Base-by-base conservation (phyloP, 2,329 filamentous ascomycete species). In the Geosmithia morbida region DNA sequence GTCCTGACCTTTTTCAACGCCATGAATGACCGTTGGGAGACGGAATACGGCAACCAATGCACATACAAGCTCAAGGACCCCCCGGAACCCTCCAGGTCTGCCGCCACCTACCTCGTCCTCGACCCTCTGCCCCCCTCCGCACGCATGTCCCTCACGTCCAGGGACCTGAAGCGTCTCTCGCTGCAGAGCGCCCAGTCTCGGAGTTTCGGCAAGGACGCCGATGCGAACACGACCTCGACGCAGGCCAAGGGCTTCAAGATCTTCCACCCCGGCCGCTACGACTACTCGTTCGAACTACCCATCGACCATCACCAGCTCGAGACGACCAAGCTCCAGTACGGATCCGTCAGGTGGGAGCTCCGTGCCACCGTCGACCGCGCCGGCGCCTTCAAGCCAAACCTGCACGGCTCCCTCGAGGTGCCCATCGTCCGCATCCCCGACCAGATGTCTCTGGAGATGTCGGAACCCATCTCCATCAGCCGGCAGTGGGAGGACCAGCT, bases 401-500 rank as follows among this genome's bases (percentile, higher is more conserved):
- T 96, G 2, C 74, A 88, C 48, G 89, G 89, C 40, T 74, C 71
- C 42, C 87, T 88, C 60, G 88, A 95, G 61, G 81, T 96, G 2
- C 77, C 75, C 8, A 79, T 96, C 44, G 87, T 95, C 47, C 82
- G 89, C 43, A 81, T 92, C 3, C 89, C 89, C 0, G 80, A 90
- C 45, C 87, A 94, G 63, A 78, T 88, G 43, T 95, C 88, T 0
- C 70, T 95, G 20, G 89, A 96, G 62, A 87, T 87, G 62, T 83
- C 88, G 22, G 89, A 96, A 59, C 89, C 89, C 2, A 95, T 96
- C 56, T 90, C 88, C 11, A 95, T 96, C 57, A 90, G 85, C 53
- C 75, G 89, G 18, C 88, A 87, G 51, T 96, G 89, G 89, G 89
- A 96, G 60, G 88, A 96, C 55, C 89, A 95, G 58, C 70, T 96